phyloP scores from a whole-genome alignment of 164 flowering plant genomes.

The Stephania japonica region DNA sequence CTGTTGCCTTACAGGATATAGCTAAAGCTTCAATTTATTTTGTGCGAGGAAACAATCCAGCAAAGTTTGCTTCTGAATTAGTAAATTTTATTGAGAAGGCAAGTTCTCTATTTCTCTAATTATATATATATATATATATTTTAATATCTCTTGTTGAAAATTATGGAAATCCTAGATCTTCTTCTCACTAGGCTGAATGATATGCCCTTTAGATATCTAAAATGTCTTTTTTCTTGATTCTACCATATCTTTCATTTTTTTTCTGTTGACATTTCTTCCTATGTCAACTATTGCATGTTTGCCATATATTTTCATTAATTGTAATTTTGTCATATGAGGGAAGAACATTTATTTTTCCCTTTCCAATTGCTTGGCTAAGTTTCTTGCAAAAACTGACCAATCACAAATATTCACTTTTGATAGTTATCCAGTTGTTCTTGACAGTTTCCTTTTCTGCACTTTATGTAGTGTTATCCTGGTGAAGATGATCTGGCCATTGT shows the following conservation, averaged over 20 bases:
- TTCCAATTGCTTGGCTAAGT: no score
- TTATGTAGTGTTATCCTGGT: constrained; percentile 90
- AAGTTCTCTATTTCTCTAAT: constrained; percentile 14
- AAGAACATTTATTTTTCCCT: no score
- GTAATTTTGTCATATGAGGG: neutral
- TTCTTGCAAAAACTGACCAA: no score
- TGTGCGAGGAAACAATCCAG: constrained; percentile 68
- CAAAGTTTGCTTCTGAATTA: constrained; percentile 67
- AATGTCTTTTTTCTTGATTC: neutral
- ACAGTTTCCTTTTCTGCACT: constrained; percentile 9
- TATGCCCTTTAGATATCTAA: neutral
- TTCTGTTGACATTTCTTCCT: neutral
- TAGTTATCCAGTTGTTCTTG: neutral
- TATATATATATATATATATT: neutral
- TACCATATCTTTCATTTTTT: neutral
- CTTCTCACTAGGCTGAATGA: neutral
- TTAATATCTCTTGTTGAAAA: neutral
- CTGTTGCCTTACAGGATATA: constrained; percentile 69
- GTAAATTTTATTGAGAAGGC: constrained; percentile 95
- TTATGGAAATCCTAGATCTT: neutral
- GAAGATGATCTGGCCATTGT: constrained; percentile 98
- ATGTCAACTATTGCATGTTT: neutral
- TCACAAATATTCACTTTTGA: neutral
- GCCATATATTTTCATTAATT: neutral
- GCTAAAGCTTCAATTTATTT: constrained; percentile 63